A percentile compares a stretch with the other conserved stretches of the same genome.
phyloP scores from a whole-genome alignment of 306 rosid genomes.

The Phaseolus lunatus region DNA sequence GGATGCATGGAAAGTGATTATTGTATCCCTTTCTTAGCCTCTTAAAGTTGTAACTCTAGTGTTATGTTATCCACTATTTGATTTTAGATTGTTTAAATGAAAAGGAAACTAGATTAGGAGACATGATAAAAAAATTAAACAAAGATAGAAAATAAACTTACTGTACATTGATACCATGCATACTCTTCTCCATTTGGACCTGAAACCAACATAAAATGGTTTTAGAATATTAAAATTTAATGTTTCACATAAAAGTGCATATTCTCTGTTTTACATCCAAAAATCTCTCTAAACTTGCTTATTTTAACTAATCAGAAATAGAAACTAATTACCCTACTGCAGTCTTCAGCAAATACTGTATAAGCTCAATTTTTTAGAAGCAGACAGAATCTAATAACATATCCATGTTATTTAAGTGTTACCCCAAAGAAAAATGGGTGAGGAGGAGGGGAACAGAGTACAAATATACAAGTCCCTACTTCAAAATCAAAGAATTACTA shows the following conservation, averaged over 20 bases:
- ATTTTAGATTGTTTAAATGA: conserved; percentile 14
- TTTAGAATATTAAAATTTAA: neutral
- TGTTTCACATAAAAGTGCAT: conserved; percentile 6
- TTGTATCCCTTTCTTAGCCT: neutral
- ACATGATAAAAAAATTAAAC: conserved; percentile 21
- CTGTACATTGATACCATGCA: conserved; percentile 99
- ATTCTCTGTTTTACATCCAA: neutral
- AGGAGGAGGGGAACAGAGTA: neutral
- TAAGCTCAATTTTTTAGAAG: conserved; percentile 4
- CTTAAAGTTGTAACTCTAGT: conserved; percentile 5
- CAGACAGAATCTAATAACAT: neutral
- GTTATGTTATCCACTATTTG: conserved; percentile 8
- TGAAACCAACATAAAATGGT: conserved; percentile 52
- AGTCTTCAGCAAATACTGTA: neutral
- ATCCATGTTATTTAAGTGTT: neutral
- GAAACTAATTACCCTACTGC: conserved; percentile 8
- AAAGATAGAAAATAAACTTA: conserved; percentile 53
- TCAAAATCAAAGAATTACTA: conserved; percentile 17
- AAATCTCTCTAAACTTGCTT: neutral
- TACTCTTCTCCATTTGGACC: conserved; percentile 97
- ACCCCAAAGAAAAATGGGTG: neutral
- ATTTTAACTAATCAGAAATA: conserved; percentile 13
- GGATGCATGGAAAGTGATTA: neutral
- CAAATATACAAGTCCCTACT: neutral
- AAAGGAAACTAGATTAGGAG: neutral